Percentiles rank a stretch among this genome's conserved stretches.
Evolutionary conservation across 768 basidiomycete species (phyloP).

Genomic region (Serendipita sp.): DNA sequence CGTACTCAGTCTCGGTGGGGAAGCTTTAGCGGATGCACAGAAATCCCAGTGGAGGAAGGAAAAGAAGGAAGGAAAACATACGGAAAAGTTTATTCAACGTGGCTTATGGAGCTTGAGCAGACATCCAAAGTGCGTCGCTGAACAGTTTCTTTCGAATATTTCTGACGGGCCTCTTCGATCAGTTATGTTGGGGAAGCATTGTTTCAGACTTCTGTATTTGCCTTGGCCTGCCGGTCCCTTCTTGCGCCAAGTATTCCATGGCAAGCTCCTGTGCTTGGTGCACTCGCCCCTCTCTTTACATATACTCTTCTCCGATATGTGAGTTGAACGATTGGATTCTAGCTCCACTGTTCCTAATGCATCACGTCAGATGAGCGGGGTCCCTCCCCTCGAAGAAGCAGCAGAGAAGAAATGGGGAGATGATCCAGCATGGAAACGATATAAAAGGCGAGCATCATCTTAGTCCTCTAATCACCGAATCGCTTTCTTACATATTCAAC

Average conservation of each 20-base stretch:
- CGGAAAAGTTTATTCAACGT: constrained; percentile 49
- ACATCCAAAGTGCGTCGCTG: constrained; percentile 47
- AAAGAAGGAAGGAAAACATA: constrained; percentile 46
- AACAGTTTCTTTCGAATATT: not conserved
- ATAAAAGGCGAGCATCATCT: constrained; percentile 31
- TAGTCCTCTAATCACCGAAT: too few relatives aligned
- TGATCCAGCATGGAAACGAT: constrained; percentile 40
- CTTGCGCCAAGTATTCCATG: constrained; percentile 29
- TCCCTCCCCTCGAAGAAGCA: constrained; percentile 49
- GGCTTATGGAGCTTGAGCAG: constrained; percentile 54
- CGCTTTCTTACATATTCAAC: not conserved
- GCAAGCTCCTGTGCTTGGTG: constrained; percentile 29
- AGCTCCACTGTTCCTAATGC: not conserved
- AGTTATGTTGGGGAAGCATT: constrained; percentile 62
- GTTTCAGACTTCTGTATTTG: constrained; percentile 52
- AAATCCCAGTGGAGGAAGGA: constrained; percentile 45
- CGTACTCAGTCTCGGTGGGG: constrained; percentile 39
- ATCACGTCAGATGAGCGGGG: constrained; percentile 36
- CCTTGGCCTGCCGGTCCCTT: constrained; percentile 34
- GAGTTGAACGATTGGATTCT: constrained; percentile 10
- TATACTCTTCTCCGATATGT: constrained; percentile 44
- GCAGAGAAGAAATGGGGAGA: constrained; percentile 39
- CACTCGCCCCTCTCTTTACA: constrained; percentile 44
- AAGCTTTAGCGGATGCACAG: constrained; percentile 47
- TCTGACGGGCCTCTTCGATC: not conserved